These are phyloP conservation scores for Saccharomyces hybrid DNA, from an alignment of 1,139 yeast species.

Conservation along the genomic window DNA sequence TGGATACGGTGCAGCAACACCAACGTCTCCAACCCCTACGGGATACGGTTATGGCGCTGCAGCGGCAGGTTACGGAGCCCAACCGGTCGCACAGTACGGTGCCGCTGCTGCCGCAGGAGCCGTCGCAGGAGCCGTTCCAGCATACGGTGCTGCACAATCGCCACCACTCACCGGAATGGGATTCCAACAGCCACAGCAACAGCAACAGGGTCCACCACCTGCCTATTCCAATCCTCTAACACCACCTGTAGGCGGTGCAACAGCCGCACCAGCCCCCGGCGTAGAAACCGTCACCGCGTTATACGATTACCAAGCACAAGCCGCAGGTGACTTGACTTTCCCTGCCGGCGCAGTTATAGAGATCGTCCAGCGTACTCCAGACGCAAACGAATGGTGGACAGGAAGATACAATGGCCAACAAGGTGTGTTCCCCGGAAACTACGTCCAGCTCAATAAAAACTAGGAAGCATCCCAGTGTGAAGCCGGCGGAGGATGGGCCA, in stretches of 20 bases:
- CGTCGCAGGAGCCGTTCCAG: slow-evolving; percentile 2
- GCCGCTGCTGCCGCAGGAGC: slow-evolving; percentile 9
- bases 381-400: slow-evolving; percentile 96
- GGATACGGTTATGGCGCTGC: slow-evolving; percentile 9
- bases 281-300: slow-evolving; percentile 63
- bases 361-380: slow-evolving; percentile 71
- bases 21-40: slow-evolving; percentile 28
- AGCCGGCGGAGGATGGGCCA: no score
- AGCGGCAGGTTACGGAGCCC: slow-evolving; percentile 27
- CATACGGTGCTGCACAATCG: background rate
- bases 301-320: slow-evolving; percentile 74
- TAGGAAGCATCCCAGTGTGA: background rate
- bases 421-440: slow-evolving; percentile 94
- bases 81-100: slow-evolving; percentile 3
- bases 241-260: slow-evolving; percentile 19
- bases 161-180: slow-evolving; percentile 9
- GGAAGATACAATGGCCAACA: slow-evolving; percentile 79
- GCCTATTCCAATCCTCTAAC: slow-evolving; percentile 15
- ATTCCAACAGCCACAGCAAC: slow-evolving; percentile 16
- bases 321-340: slow-evolving; percentile 82
- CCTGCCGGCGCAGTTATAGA: slow-evolving; percentile 84
- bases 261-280: slow-evolving; percentile 35
- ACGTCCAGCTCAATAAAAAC: slow-evolving; percentile 56
- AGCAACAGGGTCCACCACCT: slow-evolving; percentile 8
- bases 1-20: slow-evolving; percentile 4